phyloP scores from a whole-genome alignment of 2,329 filamentous ascomycete species.

The Fusarium sp. region DNA sequence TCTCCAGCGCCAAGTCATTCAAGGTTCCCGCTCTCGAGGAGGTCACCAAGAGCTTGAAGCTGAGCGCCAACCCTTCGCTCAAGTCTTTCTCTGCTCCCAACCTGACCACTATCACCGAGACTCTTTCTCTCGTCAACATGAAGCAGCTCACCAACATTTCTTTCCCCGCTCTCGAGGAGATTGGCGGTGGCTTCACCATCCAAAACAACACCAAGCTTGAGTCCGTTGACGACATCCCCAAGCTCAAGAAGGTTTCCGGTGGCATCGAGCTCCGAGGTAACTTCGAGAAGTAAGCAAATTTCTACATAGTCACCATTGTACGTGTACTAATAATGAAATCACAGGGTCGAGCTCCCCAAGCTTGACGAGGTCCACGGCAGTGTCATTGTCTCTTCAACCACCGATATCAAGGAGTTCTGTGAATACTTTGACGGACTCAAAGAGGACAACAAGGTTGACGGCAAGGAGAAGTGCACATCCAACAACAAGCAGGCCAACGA shows the following conservation, averaged over 20 bases:
- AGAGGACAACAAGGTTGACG: slow-evolving; percentile 59
- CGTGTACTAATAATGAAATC: slow-evolving; percentile 7
- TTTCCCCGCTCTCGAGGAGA: slow-evolving; percentile 75
- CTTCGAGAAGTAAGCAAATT: slow-evolving; percentile 80
- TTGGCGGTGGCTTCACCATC: slow-evolving; percentile 86
- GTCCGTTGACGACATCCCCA: slow-evolving; percentile 76
- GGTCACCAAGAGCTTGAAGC: slow-evolving; percentile 85
- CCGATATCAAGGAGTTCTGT: slow-evolving; percentile 70
- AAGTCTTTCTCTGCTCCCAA: slow-evolving; percentile 74
- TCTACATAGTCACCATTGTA: neutral
- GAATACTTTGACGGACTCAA: slow-evolving; percentile 64
- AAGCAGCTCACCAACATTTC: slow-evolving; percentile 79
- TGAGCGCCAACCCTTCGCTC: slow-evolving; percentile 83
- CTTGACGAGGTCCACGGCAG: slow-evolving; percentile 79
- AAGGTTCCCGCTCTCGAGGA: slow-evolving; percentile 78
- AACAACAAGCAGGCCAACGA: slow-evolving; percentile 69
- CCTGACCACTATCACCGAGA: slow-evolving; percentile 74
- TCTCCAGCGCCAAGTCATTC: slow-evolving; percentile 83
- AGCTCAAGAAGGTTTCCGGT: slow-evolving; percentile 79
- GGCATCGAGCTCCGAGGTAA: slow-evolving; percentile 88
- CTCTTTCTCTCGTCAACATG: slow-evolving; percentile 76
- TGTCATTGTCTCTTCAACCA: slow-evolving; percentile 78
- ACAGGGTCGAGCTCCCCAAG: slow-evolving; percentile 79
- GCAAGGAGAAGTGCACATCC: slow-evolving; percentile 64
- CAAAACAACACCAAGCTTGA: slow-evolving; percentile 88